Conservation (phyloP, 2,329 filamentous ascomycete species). For the Neospermospora avenae region DNA sequence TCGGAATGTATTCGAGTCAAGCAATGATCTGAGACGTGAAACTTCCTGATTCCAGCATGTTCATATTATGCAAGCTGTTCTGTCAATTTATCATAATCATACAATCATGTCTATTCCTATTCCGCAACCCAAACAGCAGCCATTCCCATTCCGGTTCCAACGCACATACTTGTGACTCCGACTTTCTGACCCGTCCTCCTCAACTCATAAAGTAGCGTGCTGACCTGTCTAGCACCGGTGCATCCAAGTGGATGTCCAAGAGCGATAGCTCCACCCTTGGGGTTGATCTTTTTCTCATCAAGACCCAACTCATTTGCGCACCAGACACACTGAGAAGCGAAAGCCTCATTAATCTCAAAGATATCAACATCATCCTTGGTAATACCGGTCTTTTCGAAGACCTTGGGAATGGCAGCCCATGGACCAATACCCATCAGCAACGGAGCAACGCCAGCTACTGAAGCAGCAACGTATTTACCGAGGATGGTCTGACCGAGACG, state of each 20-base stretch:
- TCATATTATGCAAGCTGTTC: slow-evolving; percentile 9
- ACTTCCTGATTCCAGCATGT: neutral
- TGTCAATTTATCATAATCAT: slow-evolving; percentile 21
- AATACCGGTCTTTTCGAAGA: slow-evolving; percentile 82
- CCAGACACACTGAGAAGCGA: slow-evolving; percentile 92
- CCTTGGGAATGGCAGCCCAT: slow-evolving; percentile 93
- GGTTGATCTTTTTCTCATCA: slow-evolving; percentile 85
- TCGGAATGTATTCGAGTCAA: too few species aligned
- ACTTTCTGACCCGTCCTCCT: slow-evolving; percentile 79
- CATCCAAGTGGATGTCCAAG: slow-evolving; percentile 94
- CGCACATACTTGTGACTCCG: slow-evolving; percentile 92
- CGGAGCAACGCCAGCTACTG: slow-evolving; percentile 84
- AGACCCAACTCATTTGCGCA: slow-evolving; percentile 85
- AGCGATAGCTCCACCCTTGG: slow-evolving; percentile 93
- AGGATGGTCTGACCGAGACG: slow-evolving; percentile 82
- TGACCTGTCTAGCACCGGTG: slow-evolving; percentile 90
- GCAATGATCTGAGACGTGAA: neutral
- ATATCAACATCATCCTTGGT: slow-evolving; percentile 90
- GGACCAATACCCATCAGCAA: slow-evolving; percentile 95
- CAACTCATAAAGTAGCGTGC: slow-evolving; percentile 86
- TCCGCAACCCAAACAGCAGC: slow-evolving; percentile 94
- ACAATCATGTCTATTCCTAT: slow-evolving; percentile 44
- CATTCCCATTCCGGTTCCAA: slow-evolving; percentile 98
- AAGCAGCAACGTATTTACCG: slow-evolving; percentile 86
- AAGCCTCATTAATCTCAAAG: slow-evolving; percentile 99